Conservation (phyloP, 345 rosid species). For the Populus nigra region DNA sequence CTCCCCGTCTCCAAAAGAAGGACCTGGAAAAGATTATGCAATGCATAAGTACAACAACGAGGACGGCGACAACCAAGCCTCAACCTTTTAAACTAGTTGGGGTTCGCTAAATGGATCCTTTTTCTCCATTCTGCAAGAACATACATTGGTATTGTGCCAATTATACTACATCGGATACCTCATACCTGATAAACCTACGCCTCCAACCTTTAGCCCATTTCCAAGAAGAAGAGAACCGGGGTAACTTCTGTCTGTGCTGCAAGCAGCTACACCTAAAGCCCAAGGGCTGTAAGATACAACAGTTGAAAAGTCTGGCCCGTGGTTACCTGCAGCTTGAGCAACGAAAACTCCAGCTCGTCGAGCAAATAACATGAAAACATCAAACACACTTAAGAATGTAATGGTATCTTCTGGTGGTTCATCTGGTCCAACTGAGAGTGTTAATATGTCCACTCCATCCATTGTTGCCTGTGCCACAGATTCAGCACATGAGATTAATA, state of each 20-base stretch:
- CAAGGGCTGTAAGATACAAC: constrained; percentile 82
- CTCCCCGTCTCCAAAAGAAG: constrained; percentile 52
- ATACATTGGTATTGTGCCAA: background rate
- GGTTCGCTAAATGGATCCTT: background rate
- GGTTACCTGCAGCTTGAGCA: constrained; percentile 82
- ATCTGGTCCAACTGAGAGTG: constrained; percentile 71
- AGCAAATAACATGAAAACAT: constrained; percentile 55
- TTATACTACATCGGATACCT: background rate
- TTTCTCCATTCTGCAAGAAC: background rate
- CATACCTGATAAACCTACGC: constrained; percentile 76
- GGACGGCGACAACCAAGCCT: background rate
- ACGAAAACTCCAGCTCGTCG: constrained; percentile 74
- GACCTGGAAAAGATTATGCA: constrained; percentile 38
- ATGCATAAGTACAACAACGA: background rate
- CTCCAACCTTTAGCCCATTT: constrained; percentile 50
- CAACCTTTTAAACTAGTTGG: background rate
- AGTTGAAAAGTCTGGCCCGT: constrained; percentile 59
- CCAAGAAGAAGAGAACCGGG: constrained; percentile 58
- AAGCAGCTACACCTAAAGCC: constrained; percentile 61
- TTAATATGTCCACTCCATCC: constrained; percentile 71
- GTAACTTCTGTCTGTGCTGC: constrained; percentile 61
- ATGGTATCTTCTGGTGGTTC: constrained; percentile 56
- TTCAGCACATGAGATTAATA: background rate
- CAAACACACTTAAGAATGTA: constrained; percentile 60
- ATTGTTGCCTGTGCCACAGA: constrained; percentile 42